phyloP scores from a whole-genome alignment of 495 filamentous ascomycete species.

The Penicillium ochrochloron region DNA sequence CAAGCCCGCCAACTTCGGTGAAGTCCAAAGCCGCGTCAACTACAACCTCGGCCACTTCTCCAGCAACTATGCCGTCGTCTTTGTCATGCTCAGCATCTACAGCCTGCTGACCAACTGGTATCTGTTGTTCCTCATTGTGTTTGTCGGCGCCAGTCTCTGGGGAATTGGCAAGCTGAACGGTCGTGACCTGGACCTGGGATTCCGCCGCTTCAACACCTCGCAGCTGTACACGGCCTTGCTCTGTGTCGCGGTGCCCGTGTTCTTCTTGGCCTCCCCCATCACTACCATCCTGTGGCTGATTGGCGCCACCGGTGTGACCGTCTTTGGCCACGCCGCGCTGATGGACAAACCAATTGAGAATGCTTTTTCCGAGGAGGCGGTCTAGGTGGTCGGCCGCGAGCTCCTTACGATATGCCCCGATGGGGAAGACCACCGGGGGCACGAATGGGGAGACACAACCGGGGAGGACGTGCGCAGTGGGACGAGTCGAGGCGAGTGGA shows the following conservation, averaged over 20 bases:
- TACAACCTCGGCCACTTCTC: slow-evolving; percentile 98
- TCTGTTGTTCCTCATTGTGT: slow-evolving; percentile 88
- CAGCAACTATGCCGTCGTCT: slow-evolving; percentile 95
- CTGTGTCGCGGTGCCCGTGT: slow-evolving; percentile 78
- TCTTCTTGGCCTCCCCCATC: slow-evolving; percentile 80
- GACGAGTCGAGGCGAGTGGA: slow-evolving; percentile 62
- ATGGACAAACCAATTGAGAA: slow-evolving; percentile 99
- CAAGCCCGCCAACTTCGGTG: slow-evolving; percentile 88
- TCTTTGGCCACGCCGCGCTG: slow-evolving; percentile 91
- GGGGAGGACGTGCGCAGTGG: slow-evolving; percentile 61
- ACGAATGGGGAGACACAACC: slow-evolving; percentile 60
- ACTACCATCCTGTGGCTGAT: slow-evolving; percentile 89
- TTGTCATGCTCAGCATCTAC: slow-evolving; percentile 95
- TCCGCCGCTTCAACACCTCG: slow-evolving; percentile 80
- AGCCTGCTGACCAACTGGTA: slow-evolving; percentile 80
- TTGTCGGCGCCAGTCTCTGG: slow-evolving; percentile 84
- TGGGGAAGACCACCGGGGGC: slow-evolving; percentile 98
- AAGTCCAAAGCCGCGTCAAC: slow-evolving; percentile 91
- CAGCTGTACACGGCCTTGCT: slow-evolving; percentile 93
- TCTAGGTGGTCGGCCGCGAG: slow-evolving; percentile 99
- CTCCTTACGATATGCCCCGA: slow-evolving; percentile 93
- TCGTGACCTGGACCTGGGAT: slow-evolving; percentile 83
- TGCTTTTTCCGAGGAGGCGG: slow-evolving; percentile 99
- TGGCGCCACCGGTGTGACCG: slow-evolving; percentile 87
- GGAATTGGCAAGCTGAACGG: slow-evolving; percentile 87